Percentiles rank a stretch among this genome's conserved stretches.
phyloP scores from a whole-genome alignment of 148 eudicot genomes.

The Mesembryanthemum crystallinum region DNA sequence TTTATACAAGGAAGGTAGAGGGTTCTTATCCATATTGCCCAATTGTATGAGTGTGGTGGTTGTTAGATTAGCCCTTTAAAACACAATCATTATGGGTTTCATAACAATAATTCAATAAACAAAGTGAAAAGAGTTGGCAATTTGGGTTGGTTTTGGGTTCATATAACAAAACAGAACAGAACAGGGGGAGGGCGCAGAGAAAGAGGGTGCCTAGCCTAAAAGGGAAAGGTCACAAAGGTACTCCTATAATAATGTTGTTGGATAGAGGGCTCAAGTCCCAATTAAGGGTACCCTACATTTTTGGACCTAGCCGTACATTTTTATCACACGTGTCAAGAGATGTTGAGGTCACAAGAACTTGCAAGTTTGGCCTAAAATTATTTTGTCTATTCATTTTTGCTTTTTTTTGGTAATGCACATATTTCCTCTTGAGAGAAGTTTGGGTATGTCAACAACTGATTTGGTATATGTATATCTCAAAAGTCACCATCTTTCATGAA shows the following conservation, averaged over 20 bases:
- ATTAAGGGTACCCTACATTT: constrained; percentile 7
- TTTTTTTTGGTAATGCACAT: neutral
- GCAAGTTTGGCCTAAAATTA: neutral
- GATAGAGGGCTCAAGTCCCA: neutral
- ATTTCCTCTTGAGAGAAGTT: too few relatives aligned
- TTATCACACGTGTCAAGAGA: neutral
- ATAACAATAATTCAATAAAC: neutral
- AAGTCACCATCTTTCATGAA: too few relatives aligned
- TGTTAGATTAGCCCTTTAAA: constrained; percentile 14
- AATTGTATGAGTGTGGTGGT: constrained; percentile 18
- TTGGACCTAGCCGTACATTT: constrained; percentile 14
- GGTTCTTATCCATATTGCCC: constrained; percentile 21
- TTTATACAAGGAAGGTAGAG: constrained; percentile 8
- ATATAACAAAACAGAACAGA: neutral
- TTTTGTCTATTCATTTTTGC: neutral
- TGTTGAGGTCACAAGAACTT: neutral
- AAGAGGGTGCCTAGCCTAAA: constrained; percentile 8
- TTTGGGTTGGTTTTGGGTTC: neutral
- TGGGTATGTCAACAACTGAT: too few relatives aligned
- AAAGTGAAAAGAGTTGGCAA: neutral
- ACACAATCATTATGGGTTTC: neutral
- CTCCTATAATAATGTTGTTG: neutral
- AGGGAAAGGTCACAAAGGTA: neutral
- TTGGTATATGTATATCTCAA: too few relatives aligned
- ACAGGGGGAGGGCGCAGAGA: neutral